Evolutionary conservation across 257 asterid species (phyloP).

Genomic region (Rauvolfia tetraphylla): DNA sequence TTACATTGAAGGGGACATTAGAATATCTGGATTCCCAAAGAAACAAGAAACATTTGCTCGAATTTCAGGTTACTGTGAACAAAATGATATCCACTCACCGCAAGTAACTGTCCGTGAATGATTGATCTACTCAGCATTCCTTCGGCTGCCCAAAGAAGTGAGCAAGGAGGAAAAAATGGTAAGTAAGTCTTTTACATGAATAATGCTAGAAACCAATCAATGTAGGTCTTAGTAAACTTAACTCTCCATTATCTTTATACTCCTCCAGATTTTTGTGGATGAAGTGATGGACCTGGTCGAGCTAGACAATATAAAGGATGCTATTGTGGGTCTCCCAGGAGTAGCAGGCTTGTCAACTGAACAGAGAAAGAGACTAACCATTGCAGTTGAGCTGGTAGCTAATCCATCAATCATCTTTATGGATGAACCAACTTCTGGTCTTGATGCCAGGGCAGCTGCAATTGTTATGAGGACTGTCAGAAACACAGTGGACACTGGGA

Average conservation of each 20-base stretch:
- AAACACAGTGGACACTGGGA: constrained; percentile 72
- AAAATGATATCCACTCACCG: constrained; percentile 64
- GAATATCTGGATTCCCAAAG: constrained; percentile 63
- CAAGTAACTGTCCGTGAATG: constrained; percentile 67
- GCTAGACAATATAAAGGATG: constrained; percentile 45
- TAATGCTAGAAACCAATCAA: not conserved
- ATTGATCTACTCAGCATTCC: constrained; percentile 55
- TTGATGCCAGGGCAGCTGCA: constrained; percentile 76
- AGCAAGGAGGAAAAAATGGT: constrained; percentile 48
- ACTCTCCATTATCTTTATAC: not conserved
- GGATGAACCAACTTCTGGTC: constrained; percentile 78
- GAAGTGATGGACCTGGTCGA: constrained; percentile 66
- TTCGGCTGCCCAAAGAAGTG: constrained; percentile 51
- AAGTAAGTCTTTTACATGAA: not conserved
- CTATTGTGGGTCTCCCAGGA: constrained; percentile 62
- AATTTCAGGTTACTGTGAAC: constrained; percentile 71
- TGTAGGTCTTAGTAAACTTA: not conserved
- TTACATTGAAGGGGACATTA: constrained; percentile 57
- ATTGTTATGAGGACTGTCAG: constrained; percentile 72
- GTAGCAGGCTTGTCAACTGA: constrained; percentile 59
- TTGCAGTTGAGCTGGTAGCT: constrained; percentile 67
- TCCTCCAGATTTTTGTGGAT: constrained; percentile 44
- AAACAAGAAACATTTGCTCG: constrained; percentile 67
- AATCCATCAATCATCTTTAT: constrained; percentile 71
- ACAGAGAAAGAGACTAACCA: constrained; percentile 62